Percentiles rank a stretch among this genome's conserved stretches.
Evolutionary conservation across 345 rosid species (phyloP).

Genomic region (Citrus sp.): DNA sequence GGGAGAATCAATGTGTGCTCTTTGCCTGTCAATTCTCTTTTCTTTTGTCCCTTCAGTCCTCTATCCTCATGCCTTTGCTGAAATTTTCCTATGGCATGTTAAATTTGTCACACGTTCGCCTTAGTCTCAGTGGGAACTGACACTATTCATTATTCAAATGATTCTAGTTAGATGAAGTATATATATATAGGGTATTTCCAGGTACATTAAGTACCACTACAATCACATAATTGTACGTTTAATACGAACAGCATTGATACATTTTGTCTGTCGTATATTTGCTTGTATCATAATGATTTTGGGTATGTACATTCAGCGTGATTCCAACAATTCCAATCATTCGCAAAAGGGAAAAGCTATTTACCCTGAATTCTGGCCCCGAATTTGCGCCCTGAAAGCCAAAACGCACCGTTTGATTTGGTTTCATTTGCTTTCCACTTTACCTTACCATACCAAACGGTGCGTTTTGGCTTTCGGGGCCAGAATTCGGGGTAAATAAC

Average conservation of each 20-base stretch:
- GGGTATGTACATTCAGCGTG: neutral
- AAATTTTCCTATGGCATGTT: neutral
- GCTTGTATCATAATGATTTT: neutral
- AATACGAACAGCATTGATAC: neutral
- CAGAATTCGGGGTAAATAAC: too few species aligned
- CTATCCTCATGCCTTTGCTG: conserved; percentile 7
- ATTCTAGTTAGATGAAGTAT: neutral
- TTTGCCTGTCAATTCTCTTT: conserved; percentile 12
- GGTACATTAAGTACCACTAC: neutral
- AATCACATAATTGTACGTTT: neutral
- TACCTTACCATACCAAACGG: too few species aligned
- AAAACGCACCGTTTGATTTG: too few species aligned
- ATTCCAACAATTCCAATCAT: conserved; percentile 1
- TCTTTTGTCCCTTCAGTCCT: conserved; percentile 8
- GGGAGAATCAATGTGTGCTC: conserved; percentile 25
- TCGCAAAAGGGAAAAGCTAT: neutral
- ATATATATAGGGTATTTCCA: neutral
- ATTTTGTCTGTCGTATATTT: neutral
- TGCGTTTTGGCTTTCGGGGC: too few species aligned
- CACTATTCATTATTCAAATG: neutral
- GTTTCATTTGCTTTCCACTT: too few species aligned
- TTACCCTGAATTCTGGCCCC: fast-evolving
- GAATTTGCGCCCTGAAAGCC: too few species aligned
- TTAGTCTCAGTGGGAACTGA: too few species aligned
- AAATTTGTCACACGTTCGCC: neutral